A percentile compares a stretch with the other conserved stretches of the same genome.
Conservation (phyloP, 176 grass and related monocot species). For the Hsuehochloa calcarea region DNA sequence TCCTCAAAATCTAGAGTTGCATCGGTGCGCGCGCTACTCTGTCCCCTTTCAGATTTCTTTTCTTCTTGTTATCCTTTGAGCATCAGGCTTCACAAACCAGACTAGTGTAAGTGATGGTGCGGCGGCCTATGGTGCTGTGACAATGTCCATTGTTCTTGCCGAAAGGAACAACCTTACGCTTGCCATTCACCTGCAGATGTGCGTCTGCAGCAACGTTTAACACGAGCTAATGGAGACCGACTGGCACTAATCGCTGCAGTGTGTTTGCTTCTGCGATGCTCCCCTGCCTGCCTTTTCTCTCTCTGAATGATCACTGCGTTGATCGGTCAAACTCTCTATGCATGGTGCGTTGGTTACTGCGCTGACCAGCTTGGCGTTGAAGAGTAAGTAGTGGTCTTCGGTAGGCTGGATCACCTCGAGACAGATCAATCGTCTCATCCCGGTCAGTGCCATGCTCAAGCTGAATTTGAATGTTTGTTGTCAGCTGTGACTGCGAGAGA, state of each 20-base stretch:
- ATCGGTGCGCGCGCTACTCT: too few species aligned
- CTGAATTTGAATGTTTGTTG: not conserved
- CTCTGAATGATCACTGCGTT: not conserved
- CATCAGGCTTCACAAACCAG: too few species aligned
- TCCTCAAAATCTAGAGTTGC: too few species aligned
- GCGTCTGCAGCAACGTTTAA: not conserved
- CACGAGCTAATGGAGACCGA: not conserved
- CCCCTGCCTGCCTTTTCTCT: not conserved
- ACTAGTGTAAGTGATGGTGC: too few species aligned
- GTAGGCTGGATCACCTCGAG: not conserved
- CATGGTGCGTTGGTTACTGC: not conserved
- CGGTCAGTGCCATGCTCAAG: not conserved
- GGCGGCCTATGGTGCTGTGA: too few species aligned
- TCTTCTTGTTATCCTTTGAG: too few species aligned
- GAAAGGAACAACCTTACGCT: not conserved
- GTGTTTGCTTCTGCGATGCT: not conserved
- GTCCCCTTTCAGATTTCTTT: too few species aligned
- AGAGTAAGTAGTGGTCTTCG: not conserved
- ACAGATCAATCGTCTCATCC: not conserved
- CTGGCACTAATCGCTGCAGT: not conserved
- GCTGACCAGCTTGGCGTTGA: not conserved
- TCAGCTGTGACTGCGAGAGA: not conserved
- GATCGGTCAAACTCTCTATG: not conserved
- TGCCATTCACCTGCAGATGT: not conserved
- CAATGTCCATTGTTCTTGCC: too few species aligned